Base-by-base conservation (phyloP, 768 basidiomycete genomes). In the Cantharellus cinnabarinus region DNA sequence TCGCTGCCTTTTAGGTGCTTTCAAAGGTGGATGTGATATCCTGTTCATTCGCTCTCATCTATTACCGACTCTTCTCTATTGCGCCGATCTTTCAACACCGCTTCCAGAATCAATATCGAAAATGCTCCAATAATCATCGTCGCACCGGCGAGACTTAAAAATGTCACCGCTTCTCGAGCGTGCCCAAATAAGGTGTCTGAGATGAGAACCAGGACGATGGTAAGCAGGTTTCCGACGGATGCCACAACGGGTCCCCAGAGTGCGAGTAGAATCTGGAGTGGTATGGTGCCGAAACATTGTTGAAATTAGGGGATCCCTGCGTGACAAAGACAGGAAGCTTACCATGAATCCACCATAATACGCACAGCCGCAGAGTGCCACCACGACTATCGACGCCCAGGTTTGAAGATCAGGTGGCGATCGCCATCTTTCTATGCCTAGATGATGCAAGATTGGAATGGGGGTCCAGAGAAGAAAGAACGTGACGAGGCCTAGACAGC, bases 281-380 rank as follows among this genome's bases (percentile, higher is more conserved):
- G 60, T 56, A 61, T 14, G 15, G 37, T 48, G 10, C 29, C 44
- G 29, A 29, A 48, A 29, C 7, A 2, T n/a, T 52, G 5, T 20
- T 14, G 4, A 53, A 35, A 29, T 40, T 4, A 29, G 14, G 29
- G 34, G 38, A 10, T 10, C 10, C 35, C 7, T 54, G 38, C 10
- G 34, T 50, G 2, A 41, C 14, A 59, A 57, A 48, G 38, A 3
- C 38, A 20, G 7, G n/a, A 34, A 14, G 60, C 74, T 55, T 67
- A 85, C 86, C 90, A 93, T 89, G 65, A 86, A 76, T 0, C 87
- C 86, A 0, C 85, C 80, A 66, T 90, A 93, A 71, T 86, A 97
- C 0, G 84, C 64, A 2, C 88, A 75, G 0, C 91, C 91, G 20
- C 75, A 75, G 14, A 76, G 64, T 3, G 83, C 76, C 59, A 97